Evolutionary conservation across 148 eudicot species (phyloP), one percentile per base, ranked within the genome.

Genomic region (Camellia japonica): DNA sequence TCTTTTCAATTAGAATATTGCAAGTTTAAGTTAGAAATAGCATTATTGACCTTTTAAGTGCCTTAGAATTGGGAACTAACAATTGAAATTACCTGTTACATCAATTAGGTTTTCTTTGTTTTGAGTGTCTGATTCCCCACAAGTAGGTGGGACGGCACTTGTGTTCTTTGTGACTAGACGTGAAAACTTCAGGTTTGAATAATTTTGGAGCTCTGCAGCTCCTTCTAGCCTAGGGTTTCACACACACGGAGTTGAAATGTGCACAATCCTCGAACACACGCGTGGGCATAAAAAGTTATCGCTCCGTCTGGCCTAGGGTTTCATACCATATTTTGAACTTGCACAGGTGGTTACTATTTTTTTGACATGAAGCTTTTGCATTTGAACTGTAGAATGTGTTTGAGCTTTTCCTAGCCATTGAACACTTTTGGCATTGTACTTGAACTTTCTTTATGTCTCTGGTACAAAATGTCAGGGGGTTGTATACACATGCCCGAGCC

Each of bases 91-190:
- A 3, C 38, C 23, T 41, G 59, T 8, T 46, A 8, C 68, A 63
- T 63, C 46, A 63, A 23, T 63, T 63, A 47, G 41, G 79, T 46
- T 46, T 62, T 76, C 58, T 62, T 11, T 76, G 55, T 63, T 76
- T 44, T 44, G 7, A 49, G n/a, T 49, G 14, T 49, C n/a, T 3
- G 71, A 30, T 9, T 64, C 61, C 68, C 71, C 68, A 64, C 44
- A 76, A 47, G 6, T 64, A 63, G 71, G 68, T 23, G 20, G 8
- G 46, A 23, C 18, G 63, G 69, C 70, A 76, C 70, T 76, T 12
- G 52, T 42, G 15, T 43, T 58, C 51, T 74, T 30, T 6, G 43
- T 13, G 11, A 55, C 19, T 38, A 38, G 18, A 68, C 10, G 16
- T 14, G 52, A 13, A 14, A 66, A 42, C 14, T 41, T 41, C 9